Evolutionary conservation across 805 yeast genomes (phyloP).

Genomic region (Komagataella pseudopastoris): DNA sequence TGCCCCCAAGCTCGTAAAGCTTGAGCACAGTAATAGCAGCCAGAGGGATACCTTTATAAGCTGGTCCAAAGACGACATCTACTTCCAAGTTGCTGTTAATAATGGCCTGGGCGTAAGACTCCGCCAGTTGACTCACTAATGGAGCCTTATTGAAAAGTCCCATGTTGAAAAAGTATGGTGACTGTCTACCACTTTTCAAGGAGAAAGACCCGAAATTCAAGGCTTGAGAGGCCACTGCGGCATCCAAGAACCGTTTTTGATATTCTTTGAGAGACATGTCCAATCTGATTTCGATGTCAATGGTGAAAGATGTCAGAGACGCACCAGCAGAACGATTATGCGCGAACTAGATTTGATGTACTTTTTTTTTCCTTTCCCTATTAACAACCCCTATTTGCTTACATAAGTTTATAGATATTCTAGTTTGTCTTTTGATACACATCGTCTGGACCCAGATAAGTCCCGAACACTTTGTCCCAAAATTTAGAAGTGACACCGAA

Average conservation of each 20-base stretch:
- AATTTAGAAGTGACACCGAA: slow-evolving; percentile 90
- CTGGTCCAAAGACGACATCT: slow-evolving; percentile 92
- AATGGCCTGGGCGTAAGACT: slow-evolving; percentile 82
- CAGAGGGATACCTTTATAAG: slow-evolving; percentile 93
- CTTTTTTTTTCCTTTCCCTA: not conserved
- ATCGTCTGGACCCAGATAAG: slow-evolving; percentile 42
- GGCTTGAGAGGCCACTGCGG: slow-evolving; percentile 73
- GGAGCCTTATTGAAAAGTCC: slow-evolving; percentile 82
- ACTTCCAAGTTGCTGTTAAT: slow-evolving; percentile 71
- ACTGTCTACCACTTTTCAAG: slow-evolving; percentile 78
- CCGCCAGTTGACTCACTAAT: slow-evolving; percentile 66
- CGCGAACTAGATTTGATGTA: not conserved
- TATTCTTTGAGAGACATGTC: slow-evolving; percentile 2
- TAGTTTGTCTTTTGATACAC: slow-evolving; percentile 28
- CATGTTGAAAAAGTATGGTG: slow-evolving; percentile 94
- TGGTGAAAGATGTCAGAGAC: not conserved
- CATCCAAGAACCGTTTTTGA: slow-evolving; percentile 46
- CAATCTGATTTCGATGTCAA: not conserved
- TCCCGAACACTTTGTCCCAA: slow-evolving; percentile 90
- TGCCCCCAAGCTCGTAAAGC: slow-evolving; percentile 81
- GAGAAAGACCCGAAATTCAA: slow-evolving; percentile 82
- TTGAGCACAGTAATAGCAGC: slow-evolving; percentile 90
- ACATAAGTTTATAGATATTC: not conserved
- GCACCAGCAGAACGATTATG: not conserved
- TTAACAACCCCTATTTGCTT: not conserved